Evolutionary conservation across 768 basidiomycete genomes (phyloP).

Genomic region (Cantharellus anzutake): DNA sequence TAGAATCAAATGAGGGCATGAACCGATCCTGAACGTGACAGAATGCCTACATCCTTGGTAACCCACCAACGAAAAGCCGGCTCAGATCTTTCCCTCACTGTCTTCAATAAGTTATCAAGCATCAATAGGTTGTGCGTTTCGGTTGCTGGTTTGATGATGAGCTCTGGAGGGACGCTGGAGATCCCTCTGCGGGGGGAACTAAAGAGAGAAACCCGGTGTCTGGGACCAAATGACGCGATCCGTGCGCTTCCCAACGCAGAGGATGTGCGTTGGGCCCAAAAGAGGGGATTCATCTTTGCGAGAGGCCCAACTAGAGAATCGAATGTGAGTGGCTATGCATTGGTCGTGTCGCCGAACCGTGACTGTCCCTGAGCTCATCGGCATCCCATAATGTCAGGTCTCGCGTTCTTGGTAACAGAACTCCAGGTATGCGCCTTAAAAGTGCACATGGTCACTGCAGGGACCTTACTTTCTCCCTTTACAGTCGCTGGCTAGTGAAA

Average conservation of each 20-base stretch:
- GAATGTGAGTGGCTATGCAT: too few species aligned
- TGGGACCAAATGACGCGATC: too few species aligned
- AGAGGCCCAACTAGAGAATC: too few species aligned
- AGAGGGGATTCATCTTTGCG: too few species aligned
- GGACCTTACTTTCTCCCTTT: not conserved
- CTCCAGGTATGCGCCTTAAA: constrained; percentile 25
- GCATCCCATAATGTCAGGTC: too few species aligned
- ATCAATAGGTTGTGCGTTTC: not conserved
- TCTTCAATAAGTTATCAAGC: not conserved
- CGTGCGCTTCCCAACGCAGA: too few species aligned
- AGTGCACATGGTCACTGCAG: not conserved
- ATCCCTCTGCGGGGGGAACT: too few species aligned
- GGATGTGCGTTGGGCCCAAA: too few species aligned
- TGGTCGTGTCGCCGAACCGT: not conserved
- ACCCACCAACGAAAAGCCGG: not conserved
- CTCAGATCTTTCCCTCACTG: not conserved
- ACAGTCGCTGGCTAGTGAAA: constrained; percentile 80
- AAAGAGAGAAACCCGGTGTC: too few species aligned
- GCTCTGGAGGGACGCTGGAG: too few species aligned
- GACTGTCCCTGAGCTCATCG: not conserved
- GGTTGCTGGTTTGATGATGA: not conserved
- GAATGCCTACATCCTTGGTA: not conserved
- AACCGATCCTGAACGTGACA: not conserved
- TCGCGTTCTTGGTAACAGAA: constrained; percentile 26
- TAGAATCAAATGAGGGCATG: not conserved